Percentiles rank a stretch among this genome's conserved stretches.
Conservation (phyloP, 208 protist species). For the Leishmania martiniquensis region DNA sequence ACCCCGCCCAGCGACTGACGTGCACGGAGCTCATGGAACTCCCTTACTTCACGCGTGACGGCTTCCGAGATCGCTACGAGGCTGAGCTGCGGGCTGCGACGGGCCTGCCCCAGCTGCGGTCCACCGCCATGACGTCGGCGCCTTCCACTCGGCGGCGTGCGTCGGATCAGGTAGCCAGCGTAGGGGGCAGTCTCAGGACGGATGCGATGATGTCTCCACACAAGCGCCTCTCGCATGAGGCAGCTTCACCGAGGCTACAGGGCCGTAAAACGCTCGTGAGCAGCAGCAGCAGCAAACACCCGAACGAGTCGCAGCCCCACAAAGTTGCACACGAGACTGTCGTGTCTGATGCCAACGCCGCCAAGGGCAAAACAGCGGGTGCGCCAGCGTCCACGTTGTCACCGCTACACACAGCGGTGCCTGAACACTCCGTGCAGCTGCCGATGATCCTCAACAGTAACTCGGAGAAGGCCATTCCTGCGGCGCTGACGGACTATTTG, state of each 20-base stretch:
- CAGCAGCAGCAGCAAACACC: neutral
- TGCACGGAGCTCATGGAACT: slow-evolving; percentile 83
- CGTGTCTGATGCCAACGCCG: neutral
- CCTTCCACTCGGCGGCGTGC: slow-evolving; percentile 17
- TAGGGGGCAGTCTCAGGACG: neutral
- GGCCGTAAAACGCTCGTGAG: neutral
- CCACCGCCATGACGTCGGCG: slow-evolving; percentile 14
- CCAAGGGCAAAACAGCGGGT: neutral
- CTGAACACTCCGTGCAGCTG: slow-evolving; percentile 22
- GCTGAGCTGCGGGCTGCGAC: slow-evolving; percentile 56
- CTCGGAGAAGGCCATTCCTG: neutral
- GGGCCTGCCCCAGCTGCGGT: slow-evolving; percentile 25
- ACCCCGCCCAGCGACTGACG: slow-evolving; percentile 79
- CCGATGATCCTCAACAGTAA: slow-evolving; percentile 16
- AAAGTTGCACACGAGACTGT: neutral
- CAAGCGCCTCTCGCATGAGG: neutral
- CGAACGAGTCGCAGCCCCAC: neutral
- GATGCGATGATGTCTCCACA: neutral
- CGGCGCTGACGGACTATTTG: neutral
- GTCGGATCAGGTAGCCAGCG: neutral
- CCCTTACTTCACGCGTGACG: slow-evolving; percentile 83
- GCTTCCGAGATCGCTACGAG: slow-evolving; percentile 83
- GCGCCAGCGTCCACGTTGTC: neutral
- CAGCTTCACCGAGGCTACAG: neutral
- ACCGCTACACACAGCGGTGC: neutral